Percentiles rank a stretch among this genome's conserved stretches.
These are phyloP conservation scores for Aphanomyces stellatus DNA, from an alignment of 352 stramenopile species.

Conservation along the genomic window DNA sequence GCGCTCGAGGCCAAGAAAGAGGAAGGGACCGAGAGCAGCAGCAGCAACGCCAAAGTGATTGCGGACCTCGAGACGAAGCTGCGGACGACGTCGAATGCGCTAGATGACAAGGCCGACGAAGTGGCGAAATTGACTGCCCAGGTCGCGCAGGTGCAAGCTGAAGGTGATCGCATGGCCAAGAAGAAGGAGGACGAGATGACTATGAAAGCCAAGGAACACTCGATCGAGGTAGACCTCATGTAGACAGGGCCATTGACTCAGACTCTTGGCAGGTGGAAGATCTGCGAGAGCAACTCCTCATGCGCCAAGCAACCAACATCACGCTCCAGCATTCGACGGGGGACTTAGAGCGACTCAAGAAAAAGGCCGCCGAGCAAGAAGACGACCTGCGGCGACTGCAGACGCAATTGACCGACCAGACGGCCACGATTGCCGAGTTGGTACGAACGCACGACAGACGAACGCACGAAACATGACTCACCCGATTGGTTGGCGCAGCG, in stretches of 20 bases:
- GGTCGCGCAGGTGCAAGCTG: slow-evolving; percentile 21
- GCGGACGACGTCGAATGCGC: background rate
- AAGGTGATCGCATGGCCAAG: slow-evolving; percentile 24
- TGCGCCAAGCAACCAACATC: slow-evolving; percentile 20
- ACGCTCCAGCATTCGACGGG: slow-evolving; percentile 15
- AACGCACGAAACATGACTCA: background rate
- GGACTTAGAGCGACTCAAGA: slow-evolving; percentile 16
- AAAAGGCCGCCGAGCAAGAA: slow-evolving; percentile 6
- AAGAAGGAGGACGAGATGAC: slow-evolving; percentile 26
- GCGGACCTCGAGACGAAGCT: background rate
- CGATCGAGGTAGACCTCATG: slow-evolving; percentile 17
- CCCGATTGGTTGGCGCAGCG: background rate
- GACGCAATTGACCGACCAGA: background rate
- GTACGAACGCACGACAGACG: no score
- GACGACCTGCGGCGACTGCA: background rate
- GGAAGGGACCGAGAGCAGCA: background rate
- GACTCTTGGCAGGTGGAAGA: slow-evolving; percentile 19
- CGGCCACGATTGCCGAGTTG: background rate
- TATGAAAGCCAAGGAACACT: slow-evolving; percentile 21
- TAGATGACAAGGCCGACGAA: background rate
- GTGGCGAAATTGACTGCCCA: slow-evolving; percentile 25
- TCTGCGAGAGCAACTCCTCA: slow-evolving; percentile 12
- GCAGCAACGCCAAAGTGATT: background rate
- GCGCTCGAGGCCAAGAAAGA: slow-evolving; percentile 23
- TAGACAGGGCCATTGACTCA: no score